These are phyloP conservation scores for Phytophthora pluvialis DNA, from an alignment of 352 stramenopile genomes.

Conservation along the genomic window DNA sequence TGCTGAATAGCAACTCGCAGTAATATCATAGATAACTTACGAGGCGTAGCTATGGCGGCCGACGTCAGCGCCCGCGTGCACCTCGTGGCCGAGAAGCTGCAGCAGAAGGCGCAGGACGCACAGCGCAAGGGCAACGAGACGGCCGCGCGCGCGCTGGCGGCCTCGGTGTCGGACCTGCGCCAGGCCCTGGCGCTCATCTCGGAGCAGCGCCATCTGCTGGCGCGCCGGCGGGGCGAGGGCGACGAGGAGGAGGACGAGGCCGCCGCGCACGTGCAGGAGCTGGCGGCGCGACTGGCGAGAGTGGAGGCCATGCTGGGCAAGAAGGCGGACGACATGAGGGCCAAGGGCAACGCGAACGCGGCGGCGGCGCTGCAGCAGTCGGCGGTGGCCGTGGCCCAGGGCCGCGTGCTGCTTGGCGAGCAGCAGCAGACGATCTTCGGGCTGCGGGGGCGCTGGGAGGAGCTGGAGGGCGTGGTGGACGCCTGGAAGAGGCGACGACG, in stretches of 20 bases:
- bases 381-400: conserved; percentile 47
- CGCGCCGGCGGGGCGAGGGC: conserved; percentile 33
- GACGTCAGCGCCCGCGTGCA: conserved; percentile 69
- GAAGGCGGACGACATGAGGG: conserved; percentile 81
- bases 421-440: conserved; percentile 60
- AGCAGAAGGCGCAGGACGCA: conserved; percentile 70
- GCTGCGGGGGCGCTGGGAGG: conserved; percentile 43
- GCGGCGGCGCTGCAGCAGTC: conserved; percentile 62
- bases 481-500: neutral
- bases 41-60: conserved; percentile 58
- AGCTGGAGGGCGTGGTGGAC: conserved; percentile 15
- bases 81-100: conserved; percentile 78
- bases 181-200: conserved; percentile 57
- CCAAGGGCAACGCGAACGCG: conserved; percentile 68
- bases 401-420: conserved; percentile 41
- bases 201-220: conserved; percentile 61
- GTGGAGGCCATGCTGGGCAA: conserved; percentile 70
- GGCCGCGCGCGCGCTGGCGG: conserved; percentile 49
- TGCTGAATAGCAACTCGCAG: neutral
- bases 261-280: conserved; percentile 40
- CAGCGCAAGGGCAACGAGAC: conserved; percentile 61
- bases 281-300: conserved; percentile 39
- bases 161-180: conserved; percentile 65
- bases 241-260: conserved; percentile 27
- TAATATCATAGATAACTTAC: neutral